Conservation (phyloP, 2,329 filamentous ascomycete species). For the Cylindrodendrum hubeiense region DNA sequence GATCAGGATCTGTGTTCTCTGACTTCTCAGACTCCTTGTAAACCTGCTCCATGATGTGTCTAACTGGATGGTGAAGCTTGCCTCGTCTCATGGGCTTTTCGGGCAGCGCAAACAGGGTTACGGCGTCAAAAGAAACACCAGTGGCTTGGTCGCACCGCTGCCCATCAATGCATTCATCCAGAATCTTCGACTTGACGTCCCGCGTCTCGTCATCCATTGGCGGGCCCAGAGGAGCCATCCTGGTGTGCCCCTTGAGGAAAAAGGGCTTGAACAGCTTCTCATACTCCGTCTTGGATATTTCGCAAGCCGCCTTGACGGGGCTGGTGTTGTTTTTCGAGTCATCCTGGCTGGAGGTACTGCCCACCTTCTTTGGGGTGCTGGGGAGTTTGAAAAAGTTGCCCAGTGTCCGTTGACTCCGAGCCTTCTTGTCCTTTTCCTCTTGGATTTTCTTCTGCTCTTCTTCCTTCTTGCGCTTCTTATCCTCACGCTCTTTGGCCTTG, state of each 20-base stretch:
- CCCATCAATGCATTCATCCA: slow-evolving; percentile 66
- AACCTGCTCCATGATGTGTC: slow-evolving; percentile 70
- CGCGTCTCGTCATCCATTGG: slow-evolving; percentile 69
- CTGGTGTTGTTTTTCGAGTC: slow-evolving; percentile 46
- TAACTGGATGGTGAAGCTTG: slow-evolving; percentile 64
- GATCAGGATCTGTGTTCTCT: slow-evolving; percentile 51
- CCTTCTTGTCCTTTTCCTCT: slow-evolving; percentile 63
- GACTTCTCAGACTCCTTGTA: slow-evolving; percentile 60
- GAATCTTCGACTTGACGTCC: slow-evolving; percentile 60
- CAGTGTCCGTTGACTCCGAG: slow-evolving; percentile 61
- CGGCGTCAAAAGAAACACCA: slow-evolving; percentile 57
- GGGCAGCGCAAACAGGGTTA: slow-evolving; percentile 60
- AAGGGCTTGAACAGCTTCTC: slow-evolving; percentile 84
- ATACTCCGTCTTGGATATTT: slow-evolving; percentile 64
- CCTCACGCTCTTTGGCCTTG: slow-evolving; percentile 53
- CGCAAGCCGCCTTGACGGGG: slow-evolving; percentile 25
- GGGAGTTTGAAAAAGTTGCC: slow-evolving; percentile 60
- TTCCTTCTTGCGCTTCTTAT: slow-evolving; percentile 62
- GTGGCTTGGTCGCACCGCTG: slow-evolving; percentile 57
- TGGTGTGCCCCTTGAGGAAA: slow-evolving; percentile 79
- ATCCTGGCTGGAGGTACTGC: slow-evolving; percentile 45
- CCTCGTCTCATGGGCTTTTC: slow-evolving; percentile 58
- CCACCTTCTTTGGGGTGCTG: slow-evolving; percentile 56
- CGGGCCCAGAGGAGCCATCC: slow-evolving; percentile 72
- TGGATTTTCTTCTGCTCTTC: slow-evolving; percentile 56